Evolutionary conservation across 2,329 filamentous ascomycete genomes (phyloP).

Genomic region (Pestalotiopsis sp.): DNA sequence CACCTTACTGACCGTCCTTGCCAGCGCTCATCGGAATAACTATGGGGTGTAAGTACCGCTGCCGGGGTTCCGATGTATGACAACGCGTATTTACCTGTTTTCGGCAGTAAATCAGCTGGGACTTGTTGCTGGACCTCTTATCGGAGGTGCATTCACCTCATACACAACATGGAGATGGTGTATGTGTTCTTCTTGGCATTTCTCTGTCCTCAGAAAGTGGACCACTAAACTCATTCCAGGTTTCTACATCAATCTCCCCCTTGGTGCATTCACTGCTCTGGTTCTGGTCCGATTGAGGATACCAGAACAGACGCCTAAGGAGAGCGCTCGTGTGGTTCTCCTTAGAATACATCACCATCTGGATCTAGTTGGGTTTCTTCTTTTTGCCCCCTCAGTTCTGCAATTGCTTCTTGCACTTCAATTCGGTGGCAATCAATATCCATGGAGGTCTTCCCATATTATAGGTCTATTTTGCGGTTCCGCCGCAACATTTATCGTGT

Average conservation of each 20-base stretch:
- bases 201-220: no score
- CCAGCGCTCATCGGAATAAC: background rate
- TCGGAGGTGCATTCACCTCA: constrained; percentile 43
- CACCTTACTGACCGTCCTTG: background rate
- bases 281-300: constrained; percentile 31
- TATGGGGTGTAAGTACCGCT: background rate
- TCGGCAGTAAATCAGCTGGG: constrained; percentile 38
- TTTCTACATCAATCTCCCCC: constrained; percentile 48
- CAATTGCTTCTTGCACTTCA: constrained; percentile 46
- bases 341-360: constrained; percentile 28
- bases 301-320: constrained; percentile 34
- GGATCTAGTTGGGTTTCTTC: constrained; percentile 39
- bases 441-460: constrained; percentile 36
- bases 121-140: constrained; percentile 43
- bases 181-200: constrained; percentile 19
- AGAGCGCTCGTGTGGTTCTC: constrained; percentile 11
- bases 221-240: constrained; percentile 15
- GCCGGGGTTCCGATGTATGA: background rate
- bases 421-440: constrained; percentile 33
- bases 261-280: constrained; percentile 36
- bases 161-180: constrained; percentile 46
- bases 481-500: constrained; percentile 30
- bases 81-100: background rate
- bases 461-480: constrained; percentile 39
- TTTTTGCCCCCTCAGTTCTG: constrained; percentile 39